A percentile compares a stretch with the other conserved stretches of the same genome.
Evolutionary conservation across 768 basidiomycete genomes (phyloP).

Genomic region (Boletus sp.): DNA sequence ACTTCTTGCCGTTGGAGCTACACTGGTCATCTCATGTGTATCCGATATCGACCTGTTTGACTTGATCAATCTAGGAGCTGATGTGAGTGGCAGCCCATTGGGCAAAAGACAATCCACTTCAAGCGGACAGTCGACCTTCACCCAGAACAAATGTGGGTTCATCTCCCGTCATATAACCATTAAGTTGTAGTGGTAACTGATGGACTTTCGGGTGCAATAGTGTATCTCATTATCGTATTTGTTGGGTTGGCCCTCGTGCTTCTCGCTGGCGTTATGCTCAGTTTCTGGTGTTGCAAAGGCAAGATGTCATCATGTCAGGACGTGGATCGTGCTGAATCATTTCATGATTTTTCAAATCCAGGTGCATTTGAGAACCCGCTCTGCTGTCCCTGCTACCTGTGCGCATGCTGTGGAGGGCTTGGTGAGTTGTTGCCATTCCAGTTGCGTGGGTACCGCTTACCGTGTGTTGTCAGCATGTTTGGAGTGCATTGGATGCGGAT

Average conservation of each 20-base stretch:
- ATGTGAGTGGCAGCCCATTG: slow-evolving; percentile 31
- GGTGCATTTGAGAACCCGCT: slow-evolving; percentile 60
- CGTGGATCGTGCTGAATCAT: not conserved
- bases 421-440: slow-evolving; percentile 37
- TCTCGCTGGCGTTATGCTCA: slow-evolving; percentile 54
- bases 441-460: slow-evolving; percentile 2
- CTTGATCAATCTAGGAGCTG: slow-evolving; percentile 22
- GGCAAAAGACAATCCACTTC: slow-evolving; percentile 26
- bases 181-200: not conserved
- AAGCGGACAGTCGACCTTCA: slow-evolving; percentile 32
- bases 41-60: slow-evolving; percentile 23
- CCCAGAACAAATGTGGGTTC: slow-evolving; percentile 42
- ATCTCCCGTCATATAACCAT: not conserved
- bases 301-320: slow-evolving; percentile 3
- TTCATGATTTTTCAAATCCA: slow-evolving; percentile 17
- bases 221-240: slow-evolving; percentile 64
- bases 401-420: slow-evolving; percentile 69
- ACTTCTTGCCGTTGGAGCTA: slow-evolving; percentile 31
- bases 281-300: slow-evolving; percentile 67
- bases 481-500: slow-evolving; percentile 68
- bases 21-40: slow-evolving; percentile 35
- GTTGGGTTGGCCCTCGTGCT: slow-evolving; percentile 59
- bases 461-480: slow-evolving; percentile 48
- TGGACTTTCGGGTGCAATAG: slow-evolving; percentile 28
- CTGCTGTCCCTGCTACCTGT: slow-evolving; percentile 71